These are phyloP conservation scores for Yamadazyma conglobata DNA, from an alignment of 1,139 yeast species.

Conservation along the genomic window DNA sequence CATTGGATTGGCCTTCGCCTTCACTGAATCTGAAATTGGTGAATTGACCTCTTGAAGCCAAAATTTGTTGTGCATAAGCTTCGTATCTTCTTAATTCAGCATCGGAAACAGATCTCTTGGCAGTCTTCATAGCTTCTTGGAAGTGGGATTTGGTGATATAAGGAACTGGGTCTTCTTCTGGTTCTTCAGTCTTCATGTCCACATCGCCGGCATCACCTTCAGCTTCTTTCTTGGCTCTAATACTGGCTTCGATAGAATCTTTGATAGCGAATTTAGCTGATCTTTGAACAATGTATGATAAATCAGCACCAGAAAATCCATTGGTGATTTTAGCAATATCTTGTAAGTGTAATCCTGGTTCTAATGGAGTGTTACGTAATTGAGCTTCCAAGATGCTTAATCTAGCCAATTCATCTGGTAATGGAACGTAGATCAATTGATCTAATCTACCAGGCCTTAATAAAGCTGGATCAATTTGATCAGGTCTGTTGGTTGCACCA, in stretches of 20 bases:
- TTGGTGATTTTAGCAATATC: slow-evolving; percentile 91
- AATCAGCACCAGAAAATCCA: slow-evolving; percentile 99
- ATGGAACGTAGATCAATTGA: slow-evolving; percentile 96
- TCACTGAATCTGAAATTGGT: slow-evolving; percentile 70
- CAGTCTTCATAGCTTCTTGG: slow-evolving; percentile 99
- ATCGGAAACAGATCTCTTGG: slow-evolving; percentile 94
- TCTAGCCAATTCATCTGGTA: slow-evolving; percentile 95
- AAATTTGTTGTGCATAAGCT: slow-evolving; percentile 96
- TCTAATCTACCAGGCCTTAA: slow-evolving; percentile 99
- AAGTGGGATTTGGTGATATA: slow-evolving; percentile 89
- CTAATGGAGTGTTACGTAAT: slow-evolving; percentile 96
- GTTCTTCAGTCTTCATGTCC: slow-evolving; percentile 54
- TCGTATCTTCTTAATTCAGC: slow-evolving; percentile 98
- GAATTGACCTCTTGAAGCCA: slow-evolving; percentile 91
- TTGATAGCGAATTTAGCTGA: slow-evolving; percentile 98
- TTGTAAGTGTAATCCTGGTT: slow-evolving; percentile 86
- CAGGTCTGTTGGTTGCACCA: slow-evolving; percentile 99
- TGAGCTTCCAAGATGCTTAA: slow-evolving; percentile 91
- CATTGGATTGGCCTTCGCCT: slow-evolving; percentile 28
- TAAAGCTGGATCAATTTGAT: slow-evolving; percentile 97
- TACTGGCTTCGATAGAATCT: slow-evolving; percentile 90
- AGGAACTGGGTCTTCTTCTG: slow-evolving; percentile 90
- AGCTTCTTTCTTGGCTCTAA: slow-evolving; percentile 51
- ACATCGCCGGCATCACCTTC: slow-evolving; percentile 44
- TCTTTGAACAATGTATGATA: slow-evolving; percentile 95